Conservation (phyloP, 805 yeast genomes). For the Saccharomyces eubayanus region DNA sequence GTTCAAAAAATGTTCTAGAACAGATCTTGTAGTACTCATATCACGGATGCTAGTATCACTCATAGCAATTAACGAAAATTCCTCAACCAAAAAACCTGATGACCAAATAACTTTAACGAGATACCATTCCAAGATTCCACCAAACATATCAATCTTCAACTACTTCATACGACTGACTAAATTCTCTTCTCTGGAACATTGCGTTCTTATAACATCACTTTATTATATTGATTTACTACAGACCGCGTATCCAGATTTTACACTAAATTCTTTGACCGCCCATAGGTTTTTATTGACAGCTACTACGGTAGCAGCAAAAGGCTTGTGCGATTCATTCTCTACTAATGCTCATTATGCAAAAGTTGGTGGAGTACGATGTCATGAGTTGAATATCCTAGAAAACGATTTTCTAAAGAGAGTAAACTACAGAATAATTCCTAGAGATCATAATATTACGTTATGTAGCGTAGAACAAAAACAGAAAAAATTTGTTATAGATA, state of each 20-base stretch:
- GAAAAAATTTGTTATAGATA: conserved; percentile 11
- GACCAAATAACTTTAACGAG: conserved; percentile 52
- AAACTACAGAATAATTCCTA: conserved; percentile 66
- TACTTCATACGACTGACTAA: conserved; percentile 70
- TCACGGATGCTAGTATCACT: conserved; percentile 74
- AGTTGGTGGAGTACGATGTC: conserved; percentile 85
- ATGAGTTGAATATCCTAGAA: conserved; percentile 79
- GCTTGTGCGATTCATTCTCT: conserved; percentile 87
- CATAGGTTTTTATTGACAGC: conserved; percentile 87
- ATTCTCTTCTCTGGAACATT: conserved; percentile 78
- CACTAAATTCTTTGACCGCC: conserved; percentile 83
- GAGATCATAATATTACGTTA: conserved; percentile 35
- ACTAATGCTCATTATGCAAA: conserved; percentile 90
- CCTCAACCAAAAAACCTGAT: conserved; percentile 23
- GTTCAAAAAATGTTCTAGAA: conserved; percentile 59
- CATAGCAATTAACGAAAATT: conserved; percentile 59
- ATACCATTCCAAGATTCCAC: conserved; percentile 91
- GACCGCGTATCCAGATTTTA: conserved; percentile 67
- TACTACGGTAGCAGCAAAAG: conserved; percentile 83
- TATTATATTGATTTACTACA: conserved; percentile 84
- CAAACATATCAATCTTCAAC: conserved; percentile 70
- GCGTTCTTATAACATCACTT: conserved; percentile 72
- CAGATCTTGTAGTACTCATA: conserved; percentile 62
- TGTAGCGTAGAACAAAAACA: conserved; percentile 28
- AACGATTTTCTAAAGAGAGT: conserved; percentile 78